Base-by-base conservation (phyloP, 768 basidiomycete species). In the Boletus bicolor region DNA sequence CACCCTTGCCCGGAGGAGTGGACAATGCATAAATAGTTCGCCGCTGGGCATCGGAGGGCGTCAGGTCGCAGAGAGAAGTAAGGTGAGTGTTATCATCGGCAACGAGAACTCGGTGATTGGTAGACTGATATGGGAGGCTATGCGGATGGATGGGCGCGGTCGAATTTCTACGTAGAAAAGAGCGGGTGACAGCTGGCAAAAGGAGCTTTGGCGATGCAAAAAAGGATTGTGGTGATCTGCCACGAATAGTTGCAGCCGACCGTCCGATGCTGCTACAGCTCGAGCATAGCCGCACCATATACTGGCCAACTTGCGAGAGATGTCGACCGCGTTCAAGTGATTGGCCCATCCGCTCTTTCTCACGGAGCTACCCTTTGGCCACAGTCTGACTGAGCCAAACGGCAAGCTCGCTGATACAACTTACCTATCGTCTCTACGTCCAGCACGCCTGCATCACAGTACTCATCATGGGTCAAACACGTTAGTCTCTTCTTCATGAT, bases 21-120 rank as follows among this genome's bases (percentile, higher is more conserved):
- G 93, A 91, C 28, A 94, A 77, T 1, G 93, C 93, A 67, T 89
- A 96, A 44, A 96, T 91, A 3, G 93, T 95, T 24, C 71, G 64
- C n/a, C 79, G 75, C 66, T 91, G 87, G 6, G 85, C 72, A 44
- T 78, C 76, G 11, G 79, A 80, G 42, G 61, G 69, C 0, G 69
- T 66, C 7, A 68, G 61, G 10, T 58, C 28, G 11, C 24, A 19
- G 11, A 11, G 19, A 50, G 28, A 2, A 14, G 24, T 2, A 11
- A 26, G 24, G 36, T 7, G 24, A 26, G 49, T 44, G 49, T 28
- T 11, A 6, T 34, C 9, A 28, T 49, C 17, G 48, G 11, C 7
- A 8, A n/a, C 17, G 26, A 38, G 11, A 19, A 39, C 34, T 26
- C 12, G 37, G n/a, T 46, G 35, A 48, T 38, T 52, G 36, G 41